Conservation (phyloP, 2,329 filamentous ascomycete genomes). For the Thielaviopsis populi region DNA sequence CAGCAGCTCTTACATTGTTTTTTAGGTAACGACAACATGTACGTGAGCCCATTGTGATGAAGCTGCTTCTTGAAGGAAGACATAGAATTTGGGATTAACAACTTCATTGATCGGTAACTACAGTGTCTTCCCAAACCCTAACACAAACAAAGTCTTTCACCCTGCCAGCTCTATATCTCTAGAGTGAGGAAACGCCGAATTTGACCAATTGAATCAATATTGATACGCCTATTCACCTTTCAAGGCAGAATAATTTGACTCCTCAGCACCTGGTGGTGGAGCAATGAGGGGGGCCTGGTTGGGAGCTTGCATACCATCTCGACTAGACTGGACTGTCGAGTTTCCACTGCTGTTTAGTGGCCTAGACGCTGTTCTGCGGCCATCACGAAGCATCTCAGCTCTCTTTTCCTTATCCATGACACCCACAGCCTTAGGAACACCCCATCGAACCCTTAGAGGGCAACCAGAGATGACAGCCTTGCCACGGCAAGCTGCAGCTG, state of each 20-base stretch:
- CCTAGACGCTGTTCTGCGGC: conserved; percentile 21
- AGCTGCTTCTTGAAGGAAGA: no score
- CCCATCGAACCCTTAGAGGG: conserved; percentile 81
- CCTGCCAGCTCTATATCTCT: no score
- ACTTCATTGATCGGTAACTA: no score
- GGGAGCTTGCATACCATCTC: not conserved
- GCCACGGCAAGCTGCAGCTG: conserved; percentile 71
- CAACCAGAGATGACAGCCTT: conserved; percentile 82
- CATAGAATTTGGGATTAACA: no score
- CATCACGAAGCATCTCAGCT: conserved; percentile 65
- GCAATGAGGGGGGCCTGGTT: conserved; percentile 29
- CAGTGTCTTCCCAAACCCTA: no score
- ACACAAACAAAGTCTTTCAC: no score
- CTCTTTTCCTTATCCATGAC: conserved; percentile 81
- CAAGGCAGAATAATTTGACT: conserved; percentile 71
- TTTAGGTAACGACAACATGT: no score
- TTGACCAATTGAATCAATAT: not conserved
- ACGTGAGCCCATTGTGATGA: no score
- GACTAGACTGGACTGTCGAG: not conserved
- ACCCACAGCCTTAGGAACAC: conserved; percentile 78
- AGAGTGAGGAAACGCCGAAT: no score
- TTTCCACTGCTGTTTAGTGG: not conserved
- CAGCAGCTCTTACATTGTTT: not conserved
- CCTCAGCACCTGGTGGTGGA: conserved; percentile 62
- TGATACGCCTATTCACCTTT: conserved; percentile 49